Percentiles rank a stretch among this genome's conserved stretches.
Evolutionary conservation across 1,284 basidiomycete species (phyloP).

Genomic region (Ganoderma resinaceum): DNA sequence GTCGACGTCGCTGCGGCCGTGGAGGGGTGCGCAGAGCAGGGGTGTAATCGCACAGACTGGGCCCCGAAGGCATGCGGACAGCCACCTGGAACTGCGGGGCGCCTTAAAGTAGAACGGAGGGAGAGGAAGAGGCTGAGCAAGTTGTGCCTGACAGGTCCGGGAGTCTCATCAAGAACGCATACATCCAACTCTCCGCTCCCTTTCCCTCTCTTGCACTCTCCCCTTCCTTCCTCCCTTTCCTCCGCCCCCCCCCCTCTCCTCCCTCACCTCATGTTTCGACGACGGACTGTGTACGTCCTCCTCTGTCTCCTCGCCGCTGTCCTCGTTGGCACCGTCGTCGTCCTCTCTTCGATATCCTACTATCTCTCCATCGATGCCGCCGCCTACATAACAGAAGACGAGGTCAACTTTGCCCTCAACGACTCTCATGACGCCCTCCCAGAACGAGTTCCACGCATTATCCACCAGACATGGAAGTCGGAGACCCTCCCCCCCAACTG

Average conservation of each 20-base stretch:
- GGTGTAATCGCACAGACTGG: not conserved
- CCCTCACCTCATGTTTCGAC: conserved; percentile 45
- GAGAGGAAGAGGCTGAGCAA: not conserved
- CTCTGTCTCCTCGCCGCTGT: conserved; percentile 85
- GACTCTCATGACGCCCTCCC: conserved; percentile 55
- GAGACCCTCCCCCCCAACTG: conserved; percentile 87
- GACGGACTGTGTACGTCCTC: conserved; percentile 71
- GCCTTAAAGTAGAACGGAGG: conserved; percentile 15
- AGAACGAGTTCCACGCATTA: conserved; percentile 88
- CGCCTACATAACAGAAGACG: conserved; percentile 82
- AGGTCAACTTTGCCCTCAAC: conserved; percentile 76
- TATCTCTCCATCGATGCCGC: conserved; percentile 86
- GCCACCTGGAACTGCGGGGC: conserved; percentile 25
- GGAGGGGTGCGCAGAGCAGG: not conserved
- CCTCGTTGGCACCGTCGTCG: conserved; percentile 90
- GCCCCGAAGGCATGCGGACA: conserved; percentile 15
- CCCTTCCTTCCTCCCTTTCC: conserved; percentile 31
- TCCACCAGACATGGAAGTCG: conserved; percentile 99
- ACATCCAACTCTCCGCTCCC: conserved; percentile 23
- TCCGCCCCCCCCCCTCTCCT: conserved; percentile 27
- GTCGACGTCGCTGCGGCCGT: not conserved
- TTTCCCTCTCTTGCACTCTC: conserved; percentile 8
- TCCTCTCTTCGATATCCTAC: conserved; percentile 90
- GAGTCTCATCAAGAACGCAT: conserved; percentile 19
- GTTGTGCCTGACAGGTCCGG: conserved; percentile 29